Conservation (phyloP, 495 filamentous ascomycete genomes). For the Xylaria nigripes region DNA sequence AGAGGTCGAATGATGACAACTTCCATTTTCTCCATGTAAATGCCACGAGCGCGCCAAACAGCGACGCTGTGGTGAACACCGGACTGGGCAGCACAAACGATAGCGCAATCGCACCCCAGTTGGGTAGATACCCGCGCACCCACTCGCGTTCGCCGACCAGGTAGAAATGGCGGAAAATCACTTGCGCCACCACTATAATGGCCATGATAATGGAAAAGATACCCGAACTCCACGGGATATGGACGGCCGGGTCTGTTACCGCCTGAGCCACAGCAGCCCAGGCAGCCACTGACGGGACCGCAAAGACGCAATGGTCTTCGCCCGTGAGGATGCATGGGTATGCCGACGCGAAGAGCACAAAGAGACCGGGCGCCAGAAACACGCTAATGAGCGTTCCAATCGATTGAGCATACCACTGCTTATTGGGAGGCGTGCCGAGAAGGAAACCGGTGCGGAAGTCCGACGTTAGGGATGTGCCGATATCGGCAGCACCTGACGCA, state of each 20-base stretch:
- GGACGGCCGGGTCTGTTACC: conserved; percentile 51
- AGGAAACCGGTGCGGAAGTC: conserved; percentile 60
- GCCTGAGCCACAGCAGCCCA: conserved; percentile 59
- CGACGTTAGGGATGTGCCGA: conserved; percentile 41
- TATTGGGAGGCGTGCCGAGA: conserved; percentile 51
- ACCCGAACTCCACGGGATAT: conserved; percentile 47
- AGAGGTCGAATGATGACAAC: conserved; percentile 48
- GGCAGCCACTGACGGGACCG: conserved; percentile 53
- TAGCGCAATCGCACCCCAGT: conserved; percentile 58
- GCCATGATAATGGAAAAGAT: conserved; percentile 51
- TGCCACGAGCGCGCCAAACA: conserved; percentile 51
- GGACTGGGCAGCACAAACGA: conserved; percentile 55
- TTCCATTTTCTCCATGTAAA: conserved; percentile 51
- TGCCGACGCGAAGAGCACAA: conserved; percentile 54
- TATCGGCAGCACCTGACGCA: conserved; percentile 50
- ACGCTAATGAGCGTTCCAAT: conserved; percentile 53
- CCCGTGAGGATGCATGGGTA: conserved; percentile 56
- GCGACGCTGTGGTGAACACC: conserved; percentile 48
- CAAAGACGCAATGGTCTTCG: conserved; percentile 43
- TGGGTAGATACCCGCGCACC: conserved; percentile 52
- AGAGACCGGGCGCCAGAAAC: conserved; percentile 56
- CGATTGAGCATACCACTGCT: conserved; percentile 57
- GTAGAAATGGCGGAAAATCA: conserved; percentile 51
- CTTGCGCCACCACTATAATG: conserved; percentile 40
- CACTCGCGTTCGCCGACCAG: conserved; percentile 47